Percentiles rank a stretch among this genome's conserved stretches.
These are phyloP conservation scores for Endocladia muricata DNA, from an alignment of 31 red algal genomes.

Conservation along the genomic window DNA sequence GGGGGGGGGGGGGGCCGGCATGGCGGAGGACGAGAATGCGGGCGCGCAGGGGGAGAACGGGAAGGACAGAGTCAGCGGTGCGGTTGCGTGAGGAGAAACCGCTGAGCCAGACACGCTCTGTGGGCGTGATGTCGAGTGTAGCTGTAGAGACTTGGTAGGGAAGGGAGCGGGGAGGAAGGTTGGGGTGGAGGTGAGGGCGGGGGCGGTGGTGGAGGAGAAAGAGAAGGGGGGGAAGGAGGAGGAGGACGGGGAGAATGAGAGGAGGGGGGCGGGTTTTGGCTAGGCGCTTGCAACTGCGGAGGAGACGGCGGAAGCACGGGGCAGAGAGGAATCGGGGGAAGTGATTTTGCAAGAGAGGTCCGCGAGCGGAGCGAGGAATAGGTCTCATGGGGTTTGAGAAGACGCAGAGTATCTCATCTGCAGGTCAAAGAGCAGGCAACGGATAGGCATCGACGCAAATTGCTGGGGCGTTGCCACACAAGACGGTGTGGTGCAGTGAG, in stretches of 20 bases:
- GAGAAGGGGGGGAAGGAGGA: background rate
- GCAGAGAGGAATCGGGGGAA: too few relatives aligned
- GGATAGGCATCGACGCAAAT: too few relatives aligned
- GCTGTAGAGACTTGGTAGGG: constrained; percentile 21
- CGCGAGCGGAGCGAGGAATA: too few relatives aligned
- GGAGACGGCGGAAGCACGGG: too few relatives aligned
- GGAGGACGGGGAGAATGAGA: background rate
- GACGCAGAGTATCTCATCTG: too few relatives aligned
- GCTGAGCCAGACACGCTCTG: constrained; percentile 44
- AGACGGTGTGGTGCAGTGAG: too few relatives aligned
- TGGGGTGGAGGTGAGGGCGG: background rate
- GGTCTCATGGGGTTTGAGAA: too few relatives aligned
- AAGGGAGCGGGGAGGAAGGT: background rate
- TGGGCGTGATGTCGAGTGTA: constrained; percentile 65
- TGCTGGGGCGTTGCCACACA: too few relatives aligned
- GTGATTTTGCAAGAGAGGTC: too few relatives aligned
- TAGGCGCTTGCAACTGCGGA: background rate
- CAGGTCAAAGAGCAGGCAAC: too few relatives aligned
- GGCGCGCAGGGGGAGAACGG: constrained; percentile 36
- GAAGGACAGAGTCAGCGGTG: constrained; percentile 23
- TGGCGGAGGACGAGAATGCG: constrained; percentile 44
- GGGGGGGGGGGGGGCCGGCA: background rate
- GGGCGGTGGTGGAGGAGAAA: background rate
- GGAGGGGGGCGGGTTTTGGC: background rate
- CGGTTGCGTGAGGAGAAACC: constrained; percentile 72